These are phyloP conservation scores for Sporothrix globosa DNA, from an alignment of 2,329 filamentous ascomycete genomes.

Conservation along the genomic window DNA sequence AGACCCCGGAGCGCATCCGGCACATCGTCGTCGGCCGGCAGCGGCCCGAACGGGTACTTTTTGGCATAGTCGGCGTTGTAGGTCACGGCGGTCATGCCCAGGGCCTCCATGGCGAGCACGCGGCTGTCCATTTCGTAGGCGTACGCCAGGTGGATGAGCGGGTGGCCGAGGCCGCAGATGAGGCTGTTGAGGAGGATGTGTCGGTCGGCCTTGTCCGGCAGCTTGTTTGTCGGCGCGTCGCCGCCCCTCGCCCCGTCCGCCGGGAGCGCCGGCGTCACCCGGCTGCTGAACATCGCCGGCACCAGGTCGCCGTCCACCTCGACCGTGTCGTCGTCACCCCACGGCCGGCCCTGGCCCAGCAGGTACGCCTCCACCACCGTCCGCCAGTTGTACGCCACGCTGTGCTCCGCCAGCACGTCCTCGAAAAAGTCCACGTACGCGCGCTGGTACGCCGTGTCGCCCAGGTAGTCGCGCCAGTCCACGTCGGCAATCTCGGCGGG, in stretches of 20 bases:
- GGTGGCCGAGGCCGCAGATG: conserved; percentile 67
- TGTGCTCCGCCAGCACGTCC: conserved; percentile 73
- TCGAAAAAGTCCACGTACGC: conserved; percentile 96
- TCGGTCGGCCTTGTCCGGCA: background rate
- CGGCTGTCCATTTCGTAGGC: conserved; percentile 85
- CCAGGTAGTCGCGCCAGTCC: conserved; percentile 87
- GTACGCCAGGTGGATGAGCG: conserved; percentile 93
- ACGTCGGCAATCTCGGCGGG: conserved; percentile 79
- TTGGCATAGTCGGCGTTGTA: conserved; percentile 60
- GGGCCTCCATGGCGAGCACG: conserved; percentile 85
- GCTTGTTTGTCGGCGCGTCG: background rate
- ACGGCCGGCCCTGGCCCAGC: conserved; percentile 53
- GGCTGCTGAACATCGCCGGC: background rate
- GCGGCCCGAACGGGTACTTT: conserved; percentile 71
- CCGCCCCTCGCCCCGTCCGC: background rate
- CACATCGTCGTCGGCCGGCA: conserved; percentile 67
- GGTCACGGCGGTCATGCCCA: conserved; percentile 66
- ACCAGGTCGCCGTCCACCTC: conserved; percentile 10
- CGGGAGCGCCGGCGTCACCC: background rate
- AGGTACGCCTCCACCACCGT: conserved; percentile 75
- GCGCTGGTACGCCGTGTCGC: conserved; percentile 78
- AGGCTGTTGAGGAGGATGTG: conserved; percentile 48
- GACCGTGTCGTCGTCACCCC: conserved; percentile 18
- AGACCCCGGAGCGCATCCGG: conserved; percentile 52
- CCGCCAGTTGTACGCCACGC: conserved; percentile 81